phyloP scores from a whole-genome alignment of 257 asterid species.

The Solanum boliviense region DNA sequence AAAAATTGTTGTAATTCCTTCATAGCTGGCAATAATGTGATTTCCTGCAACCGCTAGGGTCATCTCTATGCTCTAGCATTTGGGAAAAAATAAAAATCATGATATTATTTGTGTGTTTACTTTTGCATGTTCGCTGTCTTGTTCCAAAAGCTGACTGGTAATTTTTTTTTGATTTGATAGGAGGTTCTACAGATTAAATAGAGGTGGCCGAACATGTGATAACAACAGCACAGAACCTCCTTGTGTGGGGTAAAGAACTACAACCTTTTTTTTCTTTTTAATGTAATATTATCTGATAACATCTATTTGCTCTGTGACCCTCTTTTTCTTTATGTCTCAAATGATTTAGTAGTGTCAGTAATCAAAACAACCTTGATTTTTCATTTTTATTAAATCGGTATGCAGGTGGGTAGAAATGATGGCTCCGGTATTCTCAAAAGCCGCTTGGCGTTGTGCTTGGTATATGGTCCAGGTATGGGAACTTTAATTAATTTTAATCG shows the following conservation, averaged over 20 bases:
- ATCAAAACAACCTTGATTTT: background rate
- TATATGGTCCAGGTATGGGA: conserved; percentile 70
- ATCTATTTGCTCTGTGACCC: background rate
- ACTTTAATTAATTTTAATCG: background rate
- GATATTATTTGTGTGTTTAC: background rate
- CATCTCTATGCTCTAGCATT: background rate
- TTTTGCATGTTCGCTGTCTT: background rate
- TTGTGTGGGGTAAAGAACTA: conserved; percentile 64
- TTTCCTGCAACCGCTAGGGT: background rate
- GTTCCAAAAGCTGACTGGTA: background rate
- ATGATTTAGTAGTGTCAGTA: background rate
- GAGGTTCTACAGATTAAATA: conserved; percentile 41
- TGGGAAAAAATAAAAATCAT: background rate
- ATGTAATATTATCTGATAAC: background rate
- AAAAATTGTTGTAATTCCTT: background rate
- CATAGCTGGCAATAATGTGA: background rate
- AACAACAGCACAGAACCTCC: conserved; percentile 66
- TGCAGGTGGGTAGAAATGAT: conserved; percentile 97
- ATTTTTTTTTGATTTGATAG: conserved; percentile 15
- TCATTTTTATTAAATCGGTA: background rate
- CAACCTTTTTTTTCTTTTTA: background rate
- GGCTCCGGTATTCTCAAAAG: conserved; percentile 91
- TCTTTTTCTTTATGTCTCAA: background rate
- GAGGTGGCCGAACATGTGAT: conserved; percentile 49
- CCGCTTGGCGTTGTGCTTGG: conserved; percentile 95